A percentile compares a stretch with the other conserved stretches of the same genome.
phyloP scores from a whole-genome alignment of 345 rosid genomes.

The Syzygium grande region DNA sequence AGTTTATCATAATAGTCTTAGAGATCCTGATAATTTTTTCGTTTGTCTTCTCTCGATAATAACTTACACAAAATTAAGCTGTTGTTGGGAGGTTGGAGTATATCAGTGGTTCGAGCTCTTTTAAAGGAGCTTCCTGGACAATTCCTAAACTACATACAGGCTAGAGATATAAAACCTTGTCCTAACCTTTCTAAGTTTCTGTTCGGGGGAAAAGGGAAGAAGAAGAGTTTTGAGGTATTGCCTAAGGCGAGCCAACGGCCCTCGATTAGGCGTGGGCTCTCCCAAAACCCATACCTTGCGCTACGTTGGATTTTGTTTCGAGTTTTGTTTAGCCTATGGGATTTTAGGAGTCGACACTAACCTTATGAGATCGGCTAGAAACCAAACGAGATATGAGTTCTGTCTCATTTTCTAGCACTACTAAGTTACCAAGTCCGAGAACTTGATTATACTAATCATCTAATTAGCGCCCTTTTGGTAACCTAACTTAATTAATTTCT shows the following conservation, averaged over 20 bases:
- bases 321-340: not conserved
- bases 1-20: not conserved
- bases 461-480: not conserved
- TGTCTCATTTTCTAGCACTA: too few species aligned
- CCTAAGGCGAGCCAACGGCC: not conserved
- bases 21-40: not conserved
- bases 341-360: not conserved
- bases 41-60: not conserved
- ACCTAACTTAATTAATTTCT: not conserved
- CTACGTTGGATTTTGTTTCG: not conserved
- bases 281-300: not conserved
- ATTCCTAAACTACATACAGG: constrained; percentile 54
- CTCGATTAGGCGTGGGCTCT: not conserved
- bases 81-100: constrained; percentile 39
- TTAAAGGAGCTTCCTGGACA: constrained; percentile 82
- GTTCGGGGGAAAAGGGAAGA: not conserved
- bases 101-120: constrained; percentile 64
- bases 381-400: not conserved
- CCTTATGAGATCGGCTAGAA: not conserved
- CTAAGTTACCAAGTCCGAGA: too few species aligned
- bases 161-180: constrained; percentile 33
- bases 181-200: not conserved
- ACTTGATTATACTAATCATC: not conserved
- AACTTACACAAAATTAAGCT: not conserved
- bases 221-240: not conserved